Percentiles rank a stretch among this genome's conserved stretches.
Conservation (phyloP, 75 land plant genomes). For the Pinus tabuliformis region DNA sequence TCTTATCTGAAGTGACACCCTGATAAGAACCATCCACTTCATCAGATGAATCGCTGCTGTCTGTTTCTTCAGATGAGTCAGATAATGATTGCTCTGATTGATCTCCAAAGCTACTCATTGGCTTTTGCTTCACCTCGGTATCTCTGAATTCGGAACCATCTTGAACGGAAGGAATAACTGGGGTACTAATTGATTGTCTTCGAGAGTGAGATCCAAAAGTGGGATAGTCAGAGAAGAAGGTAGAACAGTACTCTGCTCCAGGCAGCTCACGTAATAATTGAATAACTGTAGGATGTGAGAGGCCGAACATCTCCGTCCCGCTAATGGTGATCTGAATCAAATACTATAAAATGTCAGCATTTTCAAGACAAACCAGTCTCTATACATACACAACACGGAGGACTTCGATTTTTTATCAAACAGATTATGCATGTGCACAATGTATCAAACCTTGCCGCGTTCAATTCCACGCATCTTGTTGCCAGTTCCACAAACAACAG, state of each 20-base stretch:
- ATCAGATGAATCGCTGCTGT: background rate
- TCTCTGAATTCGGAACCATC: constrained; percentile 5
- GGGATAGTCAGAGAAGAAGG: constrained; percentile 17
- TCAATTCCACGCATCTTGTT: constrained; percentile 25
- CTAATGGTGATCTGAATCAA: constrained; percentile 27
- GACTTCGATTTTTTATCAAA: background rate
- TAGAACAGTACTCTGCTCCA: constrained; percentile 22
- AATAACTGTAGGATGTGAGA: constrained; percentile 30
- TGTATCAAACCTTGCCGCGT: constrained; percentile 22
- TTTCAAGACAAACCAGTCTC: background rate
- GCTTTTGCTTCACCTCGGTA: constrained; percentile 8
- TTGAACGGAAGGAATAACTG: constrained; percentile 1
- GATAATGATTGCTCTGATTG: constrained; percentile 7
- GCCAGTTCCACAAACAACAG: constrained; percentile 25
- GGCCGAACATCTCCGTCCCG: constrained; percentile 38
- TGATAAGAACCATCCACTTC: constrained; percentile 3
- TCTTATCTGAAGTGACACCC: constrained; percentile 2
- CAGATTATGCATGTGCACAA: constrained; percentile 3
- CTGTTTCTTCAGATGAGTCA: constrained; percentile 6
- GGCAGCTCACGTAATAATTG: constrained; percentile 27
- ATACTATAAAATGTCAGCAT: background rate
- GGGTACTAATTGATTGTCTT: background rate
- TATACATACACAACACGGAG: background rate
- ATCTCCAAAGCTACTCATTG: background rate
- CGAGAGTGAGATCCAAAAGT: constrained; percentile 5